Evolutionary conservation across 306 rosid genomes (phyloP), one percentile per base, ranked within the genome.

Genomic region (Nissolia schottii): DNA sequence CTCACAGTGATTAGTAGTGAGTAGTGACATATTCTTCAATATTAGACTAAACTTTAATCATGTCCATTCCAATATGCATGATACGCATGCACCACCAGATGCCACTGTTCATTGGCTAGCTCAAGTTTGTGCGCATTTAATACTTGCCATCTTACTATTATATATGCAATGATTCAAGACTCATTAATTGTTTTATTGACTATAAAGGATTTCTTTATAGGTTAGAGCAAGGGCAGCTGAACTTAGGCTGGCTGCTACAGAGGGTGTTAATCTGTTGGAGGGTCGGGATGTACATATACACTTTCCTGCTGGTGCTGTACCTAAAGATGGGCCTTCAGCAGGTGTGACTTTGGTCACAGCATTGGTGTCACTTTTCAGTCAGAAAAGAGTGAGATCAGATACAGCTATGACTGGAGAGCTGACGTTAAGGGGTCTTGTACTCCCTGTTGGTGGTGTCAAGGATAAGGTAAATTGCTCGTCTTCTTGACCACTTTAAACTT

Each of bases 321-420:
- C 99, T 18, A 94, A 94, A 82, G 99, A 94, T 83, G 99, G 99
- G 70, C 99, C 99, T 54, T 94, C 99, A 6, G 99, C 99, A 12
- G 99, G 99, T 48, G 99, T 94, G 87, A 94, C 99, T 70, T 85
- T 94, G 76, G 99, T 94, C 57, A 94, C 97, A 19, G 99, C 97
- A 25, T 83, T 94, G 76, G 99, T 94, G 54, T 94, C 99, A 10
- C 77, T 94, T 81, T 88, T 94, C 79, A 85, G 87, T 81, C 85
- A 82, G 76, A 94, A 31, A 80, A 87, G 82, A 78, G 91, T 91
- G 40, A 85, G 99, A 85, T 86, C 95, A 18, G 99, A 91, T 87
- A 94, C 99, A 3, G 97, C 99, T 56, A 89, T 94, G 99, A 94
- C 99, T 16, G 97, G 99, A 60, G 99, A 94, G 88, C 87, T 94